Evolutionary conservation across 164 flowering plant genomes (phyloP).

Genomic region (Vitis cinerea): DNA sequence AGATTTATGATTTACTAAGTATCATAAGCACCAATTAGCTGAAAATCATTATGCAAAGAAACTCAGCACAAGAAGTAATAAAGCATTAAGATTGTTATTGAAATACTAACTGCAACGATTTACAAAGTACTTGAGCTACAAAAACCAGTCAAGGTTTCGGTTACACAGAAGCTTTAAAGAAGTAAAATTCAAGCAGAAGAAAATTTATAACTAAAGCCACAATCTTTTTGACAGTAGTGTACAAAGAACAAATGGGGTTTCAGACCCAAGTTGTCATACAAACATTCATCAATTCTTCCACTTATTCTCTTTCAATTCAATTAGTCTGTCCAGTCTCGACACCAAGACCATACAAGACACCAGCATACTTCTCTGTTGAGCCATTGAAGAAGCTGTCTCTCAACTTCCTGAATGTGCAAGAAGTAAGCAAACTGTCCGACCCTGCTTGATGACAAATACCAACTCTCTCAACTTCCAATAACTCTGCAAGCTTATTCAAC

Average conservation of each 20-base stretch:
- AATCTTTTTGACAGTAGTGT: conserved; percentile 23
- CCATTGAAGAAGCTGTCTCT: conserved; percentile 46
- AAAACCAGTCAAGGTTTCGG: conserved; percentile 25
- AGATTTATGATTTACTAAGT: no score
- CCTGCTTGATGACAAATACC: conserved; percentile 63
- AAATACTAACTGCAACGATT: conserved; percentile 26
- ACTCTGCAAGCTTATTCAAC: conserved; percentile 55
- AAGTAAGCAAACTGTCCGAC: conserved; percentile 56
- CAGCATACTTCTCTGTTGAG: conserved; percentile 44
- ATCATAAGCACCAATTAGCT: background rate
- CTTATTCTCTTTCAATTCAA: conserved; percentile 15
- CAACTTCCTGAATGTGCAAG: conserved; percentile 50
- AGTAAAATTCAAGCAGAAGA: conserved; percentile 6
- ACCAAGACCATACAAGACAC: conserved; percentile 57
- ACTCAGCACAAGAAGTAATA: background rate
- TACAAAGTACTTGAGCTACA: conserved; percentile 31
- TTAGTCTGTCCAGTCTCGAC: conserved; percentile 42
- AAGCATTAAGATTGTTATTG: conserved; percentile 12
- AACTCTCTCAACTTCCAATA: conserved; percentile 55
- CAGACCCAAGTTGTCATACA: conserved; percentile 29
- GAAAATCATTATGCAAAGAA: background rate
- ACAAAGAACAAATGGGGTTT: conserved; percentile 16
- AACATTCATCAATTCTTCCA: conserved; percentile 17
- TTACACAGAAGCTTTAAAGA: conserved; percentile 14
- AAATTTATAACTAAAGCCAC: conserved; percentile 18